These are phyloP conservation scores for Cynanchum wilfordii DNA, from an alignment of 257 asterid species.

Conservation along the genomic window DNA sequence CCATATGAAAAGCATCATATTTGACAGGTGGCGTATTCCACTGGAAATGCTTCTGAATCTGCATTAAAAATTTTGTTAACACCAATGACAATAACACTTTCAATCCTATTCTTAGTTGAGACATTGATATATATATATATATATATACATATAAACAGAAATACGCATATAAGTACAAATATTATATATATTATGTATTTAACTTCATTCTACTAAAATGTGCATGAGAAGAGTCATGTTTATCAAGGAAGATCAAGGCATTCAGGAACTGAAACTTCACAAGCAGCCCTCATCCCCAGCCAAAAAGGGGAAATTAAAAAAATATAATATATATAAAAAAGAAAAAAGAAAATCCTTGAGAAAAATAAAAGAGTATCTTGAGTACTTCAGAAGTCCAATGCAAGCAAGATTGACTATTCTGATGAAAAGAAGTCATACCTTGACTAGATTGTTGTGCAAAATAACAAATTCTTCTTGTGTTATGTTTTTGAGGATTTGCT, in stretches of 20 bases:
- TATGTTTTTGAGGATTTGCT: constrained; percentile 74
- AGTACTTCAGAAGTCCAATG: neutral
- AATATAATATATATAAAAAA: neutral
- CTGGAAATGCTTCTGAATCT: constrained; percentile 91
- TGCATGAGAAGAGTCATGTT: neutral
- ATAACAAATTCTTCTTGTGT: constrained; percentile 65
- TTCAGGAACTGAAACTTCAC: too few species aligned
- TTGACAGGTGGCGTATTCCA: constrained; percentile 84
- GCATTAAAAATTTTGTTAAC: constrained; percentile 7
- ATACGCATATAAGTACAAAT: too few species aligned
- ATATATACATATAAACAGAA: neutral
- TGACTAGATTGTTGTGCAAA: constrained; percentile 81
- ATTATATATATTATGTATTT: too few species aligned
- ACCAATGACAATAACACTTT: neutral
- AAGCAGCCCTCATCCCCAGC: neutral
- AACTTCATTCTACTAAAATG: neutral
- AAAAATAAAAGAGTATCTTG: neutral
- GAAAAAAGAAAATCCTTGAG: neutral
- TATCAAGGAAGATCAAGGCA: neutral
- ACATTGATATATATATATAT: too few species aligned
- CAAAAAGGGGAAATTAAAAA: neutral
- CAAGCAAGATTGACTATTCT: neutral
- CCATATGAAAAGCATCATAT: constrained; percentile 88
- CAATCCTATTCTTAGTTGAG: neutral
- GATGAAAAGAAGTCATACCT: constrained; percentile 41